These are phyloP conservation scores for Platanthera zijinensis DNA, from an alignment of 106 monocot species.

Conservation along the genomic window DNA sequence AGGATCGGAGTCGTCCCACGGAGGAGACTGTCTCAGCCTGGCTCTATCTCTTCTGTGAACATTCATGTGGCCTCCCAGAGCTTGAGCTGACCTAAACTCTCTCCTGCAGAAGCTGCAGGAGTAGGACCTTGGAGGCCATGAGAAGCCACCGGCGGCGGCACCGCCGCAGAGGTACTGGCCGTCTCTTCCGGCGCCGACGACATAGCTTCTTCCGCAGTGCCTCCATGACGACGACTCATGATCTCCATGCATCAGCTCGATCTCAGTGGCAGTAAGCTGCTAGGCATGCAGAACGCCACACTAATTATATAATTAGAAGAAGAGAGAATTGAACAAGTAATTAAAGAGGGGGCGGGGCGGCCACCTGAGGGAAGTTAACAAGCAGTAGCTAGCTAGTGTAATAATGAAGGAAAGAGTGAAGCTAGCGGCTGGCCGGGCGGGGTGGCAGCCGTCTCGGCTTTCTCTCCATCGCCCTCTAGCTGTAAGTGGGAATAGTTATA, in stretches of 20 bases:
- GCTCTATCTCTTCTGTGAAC: constrained; percentile 31
- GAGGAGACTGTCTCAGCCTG: constrained; percentile 5
- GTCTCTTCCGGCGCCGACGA: neutral
- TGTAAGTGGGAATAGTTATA: too few species aligned
- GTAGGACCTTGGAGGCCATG: constrained; percentile 5
- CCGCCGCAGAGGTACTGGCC: neutral
- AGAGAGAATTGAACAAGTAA: neutral
- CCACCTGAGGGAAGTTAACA: too few species aligned
- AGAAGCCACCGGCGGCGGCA: neutral
- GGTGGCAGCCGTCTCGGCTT: too few species aligned
- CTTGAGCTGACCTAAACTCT: constrained; percentile 1
- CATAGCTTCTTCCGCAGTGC: neutral
- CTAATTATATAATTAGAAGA: neutral
- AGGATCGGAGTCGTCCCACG: neutral
- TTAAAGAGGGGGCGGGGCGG: too few species aligned
- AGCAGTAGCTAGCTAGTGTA: too few species aligned
- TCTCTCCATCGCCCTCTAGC: too few species aligned
- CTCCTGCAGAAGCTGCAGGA: constrained; percentile 7
- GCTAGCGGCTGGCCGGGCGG: too few species aligned
- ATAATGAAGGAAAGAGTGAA: too few species aligned
- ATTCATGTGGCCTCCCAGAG: constrained; percentile 23
- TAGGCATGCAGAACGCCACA: too few species aligned
- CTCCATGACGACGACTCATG: neutral
- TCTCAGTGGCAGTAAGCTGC: too few species aligned
- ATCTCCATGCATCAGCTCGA: neutral